phyloP scores from a whole-genome alignment of 2,329 filamentous ascomycete species.

The Blastomyces silverae region DNA sequence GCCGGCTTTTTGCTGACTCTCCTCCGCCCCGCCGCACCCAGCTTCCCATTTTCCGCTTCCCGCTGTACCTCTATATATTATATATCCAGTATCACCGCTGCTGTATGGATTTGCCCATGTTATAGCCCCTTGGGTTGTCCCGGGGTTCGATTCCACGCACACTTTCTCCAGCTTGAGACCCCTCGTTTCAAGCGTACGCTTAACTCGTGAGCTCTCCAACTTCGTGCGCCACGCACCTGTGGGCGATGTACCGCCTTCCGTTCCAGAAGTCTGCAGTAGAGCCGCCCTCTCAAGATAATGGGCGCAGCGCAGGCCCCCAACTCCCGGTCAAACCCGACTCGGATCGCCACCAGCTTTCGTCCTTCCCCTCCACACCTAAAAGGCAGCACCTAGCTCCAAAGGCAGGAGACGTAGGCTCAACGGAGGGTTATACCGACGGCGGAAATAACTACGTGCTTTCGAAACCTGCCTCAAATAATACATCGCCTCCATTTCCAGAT shows the following conservation, averaged over 20 bases:
- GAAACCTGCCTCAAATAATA: neutral
- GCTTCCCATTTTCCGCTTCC: neutral
- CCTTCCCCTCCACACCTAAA: neutral
- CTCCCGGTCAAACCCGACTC: neutral
- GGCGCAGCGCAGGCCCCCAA: neutral
- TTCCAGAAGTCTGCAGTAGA: neutral
- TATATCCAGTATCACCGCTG: neutral
- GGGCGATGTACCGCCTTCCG: constrained; percentile 8
- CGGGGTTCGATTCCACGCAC: neutral
- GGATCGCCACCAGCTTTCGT: neutral
- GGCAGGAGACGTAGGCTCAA: neutral
- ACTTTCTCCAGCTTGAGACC: neutral
- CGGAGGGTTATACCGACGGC: neutral
- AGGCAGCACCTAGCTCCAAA: neutral
- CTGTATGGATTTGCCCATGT: neutral
- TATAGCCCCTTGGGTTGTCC: neutral
- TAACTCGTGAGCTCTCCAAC: neutral
- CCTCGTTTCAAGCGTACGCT: neutral
- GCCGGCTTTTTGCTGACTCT: too few relatives aligned
- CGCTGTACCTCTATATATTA: neutral
- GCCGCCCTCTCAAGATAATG: neutral
- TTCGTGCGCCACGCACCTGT: neutral
- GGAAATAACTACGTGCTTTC: constrained; percentile 6
- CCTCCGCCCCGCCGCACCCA: neutral
- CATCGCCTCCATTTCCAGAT: neutral